Conservation (phyloP, 345 rosid genomes). For the Citrus medica region DNA sequence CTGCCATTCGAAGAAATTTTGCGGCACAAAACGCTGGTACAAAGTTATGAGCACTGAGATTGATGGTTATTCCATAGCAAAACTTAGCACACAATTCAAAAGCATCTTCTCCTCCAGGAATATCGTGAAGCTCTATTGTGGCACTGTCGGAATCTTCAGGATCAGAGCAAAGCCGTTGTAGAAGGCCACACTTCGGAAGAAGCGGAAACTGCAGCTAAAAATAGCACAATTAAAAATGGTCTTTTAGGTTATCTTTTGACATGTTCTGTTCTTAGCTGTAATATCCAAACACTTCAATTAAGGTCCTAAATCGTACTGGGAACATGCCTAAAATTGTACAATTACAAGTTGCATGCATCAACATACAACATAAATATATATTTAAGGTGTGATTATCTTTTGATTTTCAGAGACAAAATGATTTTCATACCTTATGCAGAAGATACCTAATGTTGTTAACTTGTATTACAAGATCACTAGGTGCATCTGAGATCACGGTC, state of each 20-base stretch:
- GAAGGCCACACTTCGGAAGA: constrained; percentile 84
- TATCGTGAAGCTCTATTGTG: constrained; percentile 72
- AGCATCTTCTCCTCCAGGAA: constrained; percentile 95
- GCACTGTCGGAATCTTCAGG: constrained; percentile 39
- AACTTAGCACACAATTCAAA: constrained; percentile 92
- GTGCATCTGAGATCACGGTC: constrained; percentile 66
- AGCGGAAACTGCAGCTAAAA: constrained; percentile 72
- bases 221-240: constrained; percentile 22
- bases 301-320: no score
- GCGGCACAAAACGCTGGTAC: constrained; percentile 87
- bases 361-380: neutral
- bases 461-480: constrained; percentile 57
- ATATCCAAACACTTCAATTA: neutral
- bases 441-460: constrained; percentile 62
- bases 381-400: neutral
- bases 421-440: constrained; percentile 72
- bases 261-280: neutral
- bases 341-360: neutral
- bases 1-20: constrained; percentile 87
- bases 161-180: constrained; percentile 57
- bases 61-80: constrained; percentile 93
- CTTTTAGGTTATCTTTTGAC: constrained; percentile 3
- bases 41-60: constrained; percentile 80
- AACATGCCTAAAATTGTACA: neutral
- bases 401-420: neutral